Percentiles rank a stretch among this genome's conserved stretches.
Conservation (phyloP, 2,329 filamentous ascomycete species). For the Fusarium sp. region DNA sequence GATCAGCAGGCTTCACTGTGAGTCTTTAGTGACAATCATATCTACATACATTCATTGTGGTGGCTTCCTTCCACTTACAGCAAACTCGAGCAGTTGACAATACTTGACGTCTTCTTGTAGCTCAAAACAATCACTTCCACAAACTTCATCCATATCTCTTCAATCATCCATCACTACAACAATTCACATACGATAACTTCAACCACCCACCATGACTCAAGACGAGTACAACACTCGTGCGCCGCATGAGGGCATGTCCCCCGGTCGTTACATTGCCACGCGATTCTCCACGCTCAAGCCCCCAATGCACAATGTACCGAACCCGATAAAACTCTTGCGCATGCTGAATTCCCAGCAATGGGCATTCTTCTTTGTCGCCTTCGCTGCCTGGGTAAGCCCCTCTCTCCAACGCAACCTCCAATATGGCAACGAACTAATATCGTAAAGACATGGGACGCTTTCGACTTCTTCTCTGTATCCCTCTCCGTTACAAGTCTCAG, state of each 20-base stretch:
- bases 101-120: neutral
- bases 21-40: neutral
- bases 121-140: neutral
- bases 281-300: conserved; percentile 68
- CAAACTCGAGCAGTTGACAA: neutral
- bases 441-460: conserved; percentile 68
- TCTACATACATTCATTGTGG: neutral
- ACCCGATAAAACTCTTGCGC: conserved; percentile 61
- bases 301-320: conserved; percentile 64
- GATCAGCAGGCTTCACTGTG: conserved; percentile 4
- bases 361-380: conserved; percentile 66
- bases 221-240: conserved; percentile 50
- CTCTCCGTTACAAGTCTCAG: conserved; percentile 66
- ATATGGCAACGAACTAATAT: neutral
- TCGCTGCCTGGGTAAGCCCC: conserved; percentile 65
- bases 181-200: neutral
- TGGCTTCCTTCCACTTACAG: neutral
- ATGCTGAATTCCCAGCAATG: conserved; percentile 63
- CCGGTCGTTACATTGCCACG: conserved; percentile 59
- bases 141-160: neutral
- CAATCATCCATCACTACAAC: neutral
- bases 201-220: conserved; percentile 34
- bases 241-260: conserved; percentile 62
- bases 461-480: conserved; percentile 75
- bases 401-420: too few species aligned